Evolutionary conservation across 2,329 filamentous ascomycete genomes (phyloP).

Genomic region (Alternaria sp.): DNA sequence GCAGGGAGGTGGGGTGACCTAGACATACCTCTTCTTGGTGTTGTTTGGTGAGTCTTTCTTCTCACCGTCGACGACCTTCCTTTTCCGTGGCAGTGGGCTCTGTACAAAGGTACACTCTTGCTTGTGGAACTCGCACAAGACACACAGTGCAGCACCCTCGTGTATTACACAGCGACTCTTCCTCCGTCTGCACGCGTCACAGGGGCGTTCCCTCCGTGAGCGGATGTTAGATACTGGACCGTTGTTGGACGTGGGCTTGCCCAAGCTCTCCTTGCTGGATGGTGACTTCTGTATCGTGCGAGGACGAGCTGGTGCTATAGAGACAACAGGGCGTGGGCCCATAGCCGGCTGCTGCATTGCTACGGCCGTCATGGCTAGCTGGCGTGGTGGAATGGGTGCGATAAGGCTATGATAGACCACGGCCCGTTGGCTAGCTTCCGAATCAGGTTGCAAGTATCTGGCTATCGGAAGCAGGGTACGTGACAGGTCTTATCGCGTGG

Average conservation of each 20-base stretch:
- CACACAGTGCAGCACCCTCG: conserved; percentile 75
- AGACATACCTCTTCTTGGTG: conserved; percentile 72
- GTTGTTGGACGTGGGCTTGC: conserved; percentile 48
- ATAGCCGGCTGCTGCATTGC: conserved; percentile 42
- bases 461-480: conserved; percentile 26
- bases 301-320: conserved; percentile 56
- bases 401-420: conserved; percentile 37
- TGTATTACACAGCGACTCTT: conserved; percentile 81
- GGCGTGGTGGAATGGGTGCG: conserved; percentile 30
- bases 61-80: conserved; percentile 74
- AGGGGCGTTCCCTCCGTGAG: conserved; percentile 53
- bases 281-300: conserved; percentile 52
- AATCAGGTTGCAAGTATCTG: conserved; percentile 25
- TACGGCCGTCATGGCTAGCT: conserved; percentile 55
- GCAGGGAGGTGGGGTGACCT: conserved; percentile 31
- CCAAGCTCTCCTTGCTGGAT: conserved; percentile 54
- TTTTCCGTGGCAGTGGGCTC: conserved; percentile 79
- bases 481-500: conserved; percentile 50
- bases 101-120: conserved; percentile 81
- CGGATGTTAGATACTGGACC: conserved; percentile 50
- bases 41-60: conserved; percentile 65
- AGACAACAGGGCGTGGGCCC: conserved; percentile 53
- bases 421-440: conserved; percentile 44
- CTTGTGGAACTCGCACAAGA: conserved; percentile 79
- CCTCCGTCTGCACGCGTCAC: conserved; percentile 75